These are phyloP conservation scores for Eustoma russellianum DNA, from an alignment of 257 asterid species.

Conservation along the genomic window DNA sequence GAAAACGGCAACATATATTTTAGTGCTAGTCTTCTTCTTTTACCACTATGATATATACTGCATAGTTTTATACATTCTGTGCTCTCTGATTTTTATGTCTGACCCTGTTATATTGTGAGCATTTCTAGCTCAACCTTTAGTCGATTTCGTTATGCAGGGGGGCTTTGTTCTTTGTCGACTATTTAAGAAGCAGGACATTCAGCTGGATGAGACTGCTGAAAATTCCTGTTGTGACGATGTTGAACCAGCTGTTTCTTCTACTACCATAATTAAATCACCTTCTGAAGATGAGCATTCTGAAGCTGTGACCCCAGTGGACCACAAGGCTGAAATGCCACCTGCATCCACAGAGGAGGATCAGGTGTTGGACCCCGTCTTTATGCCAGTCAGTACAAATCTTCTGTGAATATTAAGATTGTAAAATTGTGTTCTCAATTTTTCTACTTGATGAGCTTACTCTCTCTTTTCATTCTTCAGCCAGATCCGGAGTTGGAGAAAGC, in stretches of 20 bases:
- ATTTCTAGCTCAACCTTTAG: neutral
- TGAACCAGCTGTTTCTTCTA: slow-evolving; percentile 44
- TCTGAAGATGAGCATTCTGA: slow-evolving; percentile 44
- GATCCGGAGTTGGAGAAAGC: slow-evolving; percentile 53
- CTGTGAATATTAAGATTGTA: neutral
- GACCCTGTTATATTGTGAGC: too few relatives aligned
- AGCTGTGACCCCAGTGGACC: slow-evolving; percentile 30
- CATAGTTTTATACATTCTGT: too few relatives aligned
- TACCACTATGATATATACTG: too few relatives aligned
- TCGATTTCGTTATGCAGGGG: slow-evolving; percentile 34
- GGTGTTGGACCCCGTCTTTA: slow-evolving; percentile 22
- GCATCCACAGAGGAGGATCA: slow-evolving; percentile 18
- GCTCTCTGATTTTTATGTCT: too few relatives aligned
- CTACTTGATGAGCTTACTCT: slow-evolving; percentile 1
- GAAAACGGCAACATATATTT: too few relatives aligned
- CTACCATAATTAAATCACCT: slow-evolving; percentile 30
- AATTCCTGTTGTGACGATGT: slow-evolving; percentile 32
- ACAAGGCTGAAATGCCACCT: slow-evolving; percentile 22
- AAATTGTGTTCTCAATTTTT: neutral
- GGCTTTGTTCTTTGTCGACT: slow-evolving; percentile 87
- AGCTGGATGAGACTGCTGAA: slow-evolving; percentile 45
- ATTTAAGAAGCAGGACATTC: slow-evolving; percentile 63
- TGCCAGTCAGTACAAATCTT: slow-evolving; percentile 38
- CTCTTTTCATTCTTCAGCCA: slow-evolving; percentile 31
- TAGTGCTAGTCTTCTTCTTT: too few relatives aligned